phyloP scores from a whole-genome alignment of 1,139 yeast genomes.

The Blastobotrys petasosporus region DNA sequence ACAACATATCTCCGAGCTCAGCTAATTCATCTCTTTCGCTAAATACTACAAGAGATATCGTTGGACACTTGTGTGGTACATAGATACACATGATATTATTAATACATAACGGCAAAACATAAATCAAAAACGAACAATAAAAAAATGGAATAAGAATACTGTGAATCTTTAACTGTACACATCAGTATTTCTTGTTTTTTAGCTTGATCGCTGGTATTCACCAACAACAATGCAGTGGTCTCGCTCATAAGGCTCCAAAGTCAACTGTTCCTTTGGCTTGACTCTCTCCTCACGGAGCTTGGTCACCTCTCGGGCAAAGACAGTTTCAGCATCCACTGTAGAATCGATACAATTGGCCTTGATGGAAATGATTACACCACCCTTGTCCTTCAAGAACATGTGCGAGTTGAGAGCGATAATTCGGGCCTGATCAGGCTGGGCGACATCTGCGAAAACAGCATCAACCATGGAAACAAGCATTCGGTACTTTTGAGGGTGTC shows the following conservation, averaged over 20 bases:
- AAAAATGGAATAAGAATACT: background rate
- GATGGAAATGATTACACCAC: conserved; percentile 96
- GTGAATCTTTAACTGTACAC: background rate
- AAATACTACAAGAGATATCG: too few relatives aligned
- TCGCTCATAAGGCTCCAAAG: conserved; percentile 98
- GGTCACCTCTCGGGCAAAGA: conserved; percentile 98
- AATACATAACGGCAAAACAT: background rate
- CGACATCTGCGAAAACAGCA: conserved; percentile 97
- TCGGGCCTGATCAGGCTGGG: conserved; percentile 99
- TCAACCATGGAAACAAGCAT: conserved; percentile 99
- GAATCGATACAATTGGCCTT: conserved; percentile 99
- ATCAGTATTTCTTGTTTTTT: conserved; percentile 22
- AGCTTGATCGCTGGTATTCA: conserved; percentile 87
- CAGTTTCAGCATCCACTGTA: conserved; percentile 98
- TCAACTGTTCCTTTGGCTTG: conserved; percentile 96
- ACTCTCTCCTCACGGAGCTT: conserved; percentile 98
- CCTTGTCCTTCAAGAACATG: conserved; percentile 95
- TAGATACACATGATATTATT: conserved; percentile 1
- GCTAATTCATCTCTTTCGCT: too few relatives aligned
- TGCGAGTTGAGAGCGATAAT: conserved; percentile 97
- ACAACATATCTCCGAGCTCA: too few relatives aligned
- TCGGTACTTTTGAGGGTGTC: conserved; percentile 99
- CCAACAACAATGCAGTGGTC: conserved; percentile 99
- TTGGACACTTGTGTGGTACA: too few relatives aligned
- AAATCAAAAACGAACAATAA: background rate